Conservation (phyloP, 495 filamentous ascomycete genomes). For the Evernia prunastri region DNA sequence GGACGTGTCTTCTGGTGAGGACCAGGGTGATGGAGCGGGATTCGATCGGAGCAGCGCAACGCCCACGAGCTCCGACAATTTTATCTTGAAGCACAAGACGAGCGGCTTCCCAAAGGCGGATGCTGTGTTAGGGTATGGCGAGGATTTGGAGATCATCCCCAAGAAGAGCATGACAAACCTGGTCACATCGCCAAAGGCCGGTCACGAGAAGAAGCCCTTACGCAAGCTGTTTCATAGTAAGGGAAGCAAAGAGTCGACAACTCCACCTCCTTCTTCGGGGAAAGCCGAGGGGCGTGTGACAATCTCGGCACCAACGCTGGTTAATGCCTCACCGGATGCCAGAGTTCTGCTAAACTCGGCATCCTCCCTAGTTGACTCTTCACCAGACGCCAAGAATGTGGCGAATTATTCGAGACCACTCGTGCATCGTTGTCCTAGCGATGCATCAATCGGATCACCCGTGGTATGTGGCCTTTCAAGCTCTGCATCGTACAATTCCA, state of each 20-base stretch:
- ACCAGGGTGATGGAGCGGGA: background rate
- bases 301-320: background rate
- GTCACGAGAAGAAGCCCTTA: background rate
- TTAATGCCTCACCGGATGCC: background rate
- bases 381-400: background rate
- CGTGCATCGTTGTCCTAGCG: background rate
- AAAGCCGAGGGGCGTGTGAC: background rate
- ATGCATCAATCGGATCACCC: background rate
- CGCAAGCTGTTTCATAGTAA: background rate
- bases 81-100: background rate
- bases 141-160: background rate
- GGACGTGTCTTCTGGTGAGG: background rate
- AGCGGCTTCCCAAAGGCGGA: background rate
- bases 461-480: background rate
- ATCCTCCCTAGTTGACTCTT: background rate
- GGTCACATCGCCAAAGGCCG: background rate
- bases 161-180: background rate
- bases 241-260: background rate
- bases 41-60: background rate
- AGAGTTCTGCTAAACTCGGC: background rate
- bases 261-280: background rate
- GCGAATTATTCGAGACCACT: slow-evolving; percentile 1
- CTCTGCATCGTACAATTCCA: background rate
- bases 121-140: background rate
- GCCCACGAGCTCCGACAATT: background rate